Evolutionary conservation across 1,139 yeast genomes (phyloP), one percentile per base, ranked within the genome.

Genomic region (Saccharomyces hybrid): DNA sequence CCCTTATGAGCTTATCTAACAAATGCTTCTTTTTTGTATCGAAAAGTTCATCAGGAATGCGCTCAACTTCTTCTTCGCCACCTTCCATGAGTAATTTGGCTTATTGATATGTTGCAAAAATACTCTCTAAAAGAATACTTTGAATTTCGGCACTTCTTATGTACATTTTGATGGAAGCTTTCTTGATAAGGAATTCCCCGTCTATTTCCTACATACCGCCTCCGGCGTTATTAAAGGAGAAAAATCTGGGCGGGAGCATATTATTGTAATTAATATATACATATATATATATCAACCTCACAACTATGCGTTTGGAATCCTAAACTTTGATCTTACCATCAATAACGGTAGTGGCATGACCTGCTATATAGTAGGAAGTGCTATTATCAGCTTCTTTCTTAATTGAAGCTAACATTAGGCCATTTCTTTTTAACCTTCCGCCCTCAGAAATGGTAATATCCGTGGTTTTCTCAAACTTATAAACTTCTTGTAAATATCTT

Each of bases 401-500:
- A 11, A 71, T 60, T 1, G 47, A 50, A 2, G 71, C 71, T 6
- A 42, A 50, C 20, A 74, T 57, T 4, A 59, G 58, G 13, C 77
- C 78, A 54, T 71, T 68, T 62, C 78, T 68, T 2, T 61, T 61
- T 5, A 75, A 51, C 49, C 69, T 64, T 34, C 70, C 64, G 48
- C 79, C 78, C 61, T 75, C 77, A 28, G 67, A 66, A 42, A 73
- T 65, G 5, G 53, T 53, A n/a, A 69, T 54, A 1, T 56, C 46
- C 3, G 62, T 62, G 4, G 64, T 56, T 28, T 51, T 57, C 41
- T 56, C 55, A 58, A 55, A 63, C 25, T 49, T 55, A 51, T 58
- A 54, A 29, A 46, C 49, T n/a, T 55, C 60, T 64, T 64, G 67
- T 62, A 69, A 48, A 66, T 50, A 66, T 48, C 56, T 64, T 66